phyloP scores from a whole-genome alignment of 2,329 filamentous ascomycete species.

The Grosmannia serpens region DNA sequence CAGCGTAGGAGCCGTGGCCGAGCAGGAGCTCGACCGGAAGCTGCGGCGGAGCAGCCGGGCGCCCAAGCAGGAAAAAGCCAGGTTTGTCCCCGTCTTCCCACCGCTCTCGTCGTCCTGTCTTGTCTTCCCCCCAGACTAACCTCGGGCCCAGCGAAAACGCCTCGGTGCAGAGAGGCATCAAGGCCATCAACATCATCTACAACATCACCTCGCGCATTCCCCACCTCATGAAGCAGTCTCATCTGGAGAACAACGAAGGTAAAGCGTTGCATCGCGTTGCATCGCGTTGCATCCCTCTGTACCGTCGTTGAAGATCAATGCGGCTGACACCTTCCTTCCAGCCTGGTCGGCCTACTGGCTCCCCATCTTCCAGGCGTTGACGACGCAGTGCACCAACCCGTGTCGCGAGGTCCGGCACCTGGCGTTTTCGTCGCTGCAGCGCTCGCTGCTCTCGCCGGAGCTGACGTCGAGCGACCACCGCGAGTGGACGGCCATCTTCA shows the following conservation, averaged over 20 bases:
- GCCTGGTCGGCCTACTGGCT: constrained; percentile 98
- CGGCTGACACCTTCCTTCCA: constrained; percentile 19
- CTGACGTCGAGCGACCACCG: constrained; percentile 73
- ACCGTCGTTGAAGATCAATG: too few species aligned
- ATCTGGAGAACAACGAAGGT: constrained; percentile 80
- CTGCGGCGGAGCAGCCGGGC: constrained; percentile 20
- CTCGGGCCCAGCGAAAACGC: constrained; percentile 53
- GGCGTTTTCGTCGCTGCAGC: constrained; percentile 75
- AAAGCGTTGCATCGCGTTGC: constrained; percentile 17
- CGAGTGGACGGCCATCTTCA: constrained; percentile 92
- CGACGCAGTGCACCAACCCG: constrained; percentile 84
- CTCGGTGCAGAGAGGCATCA: constrained; percentile 63
- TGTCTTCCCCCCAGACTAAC: neutral
- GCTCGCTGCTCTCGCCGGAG: constrained; percentile 73
- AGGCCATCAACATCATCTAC: constrained; percentile 72
- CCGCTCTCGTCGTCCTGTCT: constrained; percentile 12
- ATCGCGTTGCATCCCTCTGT: neutral
- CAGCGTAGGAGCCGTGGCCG: constrained; percentile 56
- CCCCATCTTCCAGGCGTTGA: constrained; percentile 81
- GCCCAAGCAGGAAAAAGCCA: constrained; percentile 41
- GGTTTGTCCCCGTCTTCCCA: too few species aligned
- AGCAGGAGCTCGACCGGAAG: constrained; percentile 53
- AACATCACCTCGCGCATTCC: constrained; percentile 73
- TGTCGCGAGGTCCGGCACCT: constrained; percentile 87
- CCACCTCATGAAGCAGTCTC: constrained; percentile 80